Conservation (phyloP, 208 protist species). For the Crithidia acanthocephali region DNA sequence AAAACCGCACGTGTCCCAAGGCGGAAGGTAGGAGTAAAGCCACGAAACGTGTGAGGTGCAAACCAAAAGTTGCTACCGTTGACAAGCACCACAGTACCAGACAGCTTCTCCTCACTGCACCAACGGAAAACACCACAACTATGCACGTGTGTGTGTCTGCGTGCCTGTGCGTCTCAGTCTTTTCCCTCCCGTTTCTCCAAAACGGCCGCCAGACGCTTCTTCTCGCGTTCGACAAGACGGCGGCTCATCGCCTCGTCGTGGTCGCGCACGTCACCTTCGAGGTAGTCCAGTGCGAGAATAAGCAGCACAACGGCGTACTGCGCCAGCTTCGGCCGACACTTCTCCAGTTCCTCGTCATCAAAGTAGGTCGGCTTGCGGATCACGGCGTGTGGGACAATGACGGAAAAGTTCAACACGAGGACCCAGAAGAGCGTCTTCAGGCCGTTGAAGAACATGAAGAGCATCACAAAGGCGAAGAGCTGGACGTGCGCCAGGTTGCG, state of each 20-base stretch:
- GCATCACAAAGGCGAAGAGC: conserved; percentile 35
- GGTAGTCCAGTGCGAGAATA: conserved; percentile 58
- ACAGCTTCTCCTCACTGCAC: too few relatives aligned
- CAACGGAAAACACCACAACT: too few relatives aligned
- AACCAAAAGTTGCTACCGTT: background rate
- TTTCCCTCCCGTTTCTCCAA: conserved; percentile 20
- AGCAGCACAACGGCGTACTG: conserved; percentile 64
- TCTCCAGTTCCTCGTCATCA: conserved; percentile 89
- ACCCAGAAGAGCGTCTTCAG: conserved; percentile 47
- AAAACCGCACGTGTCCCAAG: too few relatives aligned
- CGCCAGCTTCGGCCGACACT: conserved; percentile 71
- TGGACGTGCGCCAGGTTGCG: conserved; percentile 46
- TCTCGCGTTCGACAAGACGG: conserved; percentile 23
- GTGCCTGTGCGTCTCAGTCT: background rate
- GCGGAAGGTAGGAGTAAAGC: too few relatives aligned
- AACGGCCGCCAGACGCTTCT: conserved; percentile 35
- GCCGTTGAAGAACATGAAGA: conserved; percentile 60
- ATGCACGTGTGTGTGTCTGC: background rate
- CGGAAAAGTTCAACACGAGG: conserved; percentile 47
- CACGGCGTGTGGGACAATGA: conserved; percentile 80
- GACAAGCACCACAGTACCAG: background rate
- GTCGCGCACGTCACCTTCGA: conserved; percentile 56
- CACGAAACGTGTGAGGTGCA: too few relatives aligned
- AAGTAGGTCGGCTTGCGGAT: conserved; percentile 76
- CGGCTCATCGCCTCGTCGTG: conserved; percentile 35